Conservation (phyloP, 257 asterid genomes). For the Nicotiana noctiflora region DNA sequence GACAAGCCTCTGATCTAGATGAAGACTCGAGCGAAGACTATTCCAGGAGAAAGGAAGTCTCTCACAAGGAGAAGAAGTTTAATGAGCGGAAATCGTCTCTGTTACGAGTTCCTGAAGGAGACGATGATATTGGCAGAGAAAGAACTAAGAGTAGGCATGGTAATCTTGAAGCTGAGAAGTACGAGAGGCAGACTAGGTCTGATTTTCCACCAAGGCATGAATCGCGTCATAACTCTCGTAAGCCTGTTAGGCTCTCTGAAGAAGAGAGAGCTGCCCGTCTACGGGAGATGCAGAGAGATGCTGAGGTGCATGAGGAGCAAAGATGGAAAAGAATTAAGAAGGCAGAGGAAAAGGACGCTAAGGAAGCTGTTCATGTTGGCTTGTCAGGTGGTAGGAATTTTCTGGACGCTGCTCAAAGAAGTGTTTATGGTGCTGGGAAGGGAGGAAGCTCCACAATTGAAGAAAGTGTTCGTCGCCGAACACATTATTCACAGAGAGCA, state of each 20-base stretch:
- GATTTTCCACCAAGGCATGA: conserved; percentile 33
- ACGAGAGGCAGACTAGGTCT: conserved; percentile 28
- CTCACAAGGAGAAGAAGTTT: conserved; percentile 20
- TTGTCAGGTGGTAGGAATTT: conserved; percentile 60
- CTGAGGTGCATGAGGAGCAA: conserved; percentile 82
- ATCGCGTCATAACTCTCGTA: conserved; percentile 30
- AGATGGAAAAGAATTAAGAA: conserved; percentile 83
- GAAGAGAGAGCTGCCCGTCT: conserved; percentile 89
- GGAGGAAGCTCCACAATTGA: conserved; percentile 93
- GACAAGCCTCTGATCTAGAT: conserved; percentile 38
- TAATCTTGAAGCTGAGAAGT: conserved; percentile 18
- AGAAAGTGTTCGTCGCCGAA: conserved; percentile 91
- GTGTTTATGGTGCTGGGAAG: conserved; percentile 84
- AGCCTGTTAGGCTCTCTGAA: conserved; percentile 55
- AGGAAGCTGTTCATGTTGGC: conserved; percentile 46
- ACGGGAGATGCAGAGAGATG: conserved; percentile 92
- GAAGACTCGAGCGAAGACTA: conserved; percentile 36
- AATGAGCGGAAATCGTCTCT: conserved; percentile 11
- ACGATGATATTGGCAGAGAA: not conserved
- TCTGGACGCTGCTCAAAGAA: conserved; percentile 69
- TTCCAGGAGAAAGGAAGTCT: conserved; percentile 25
- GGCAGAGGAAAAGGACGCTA: conserved; percentile 73
- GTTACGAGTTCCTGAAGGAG: not conserved
- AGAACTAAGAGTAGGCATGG: conserved; percentile 8
- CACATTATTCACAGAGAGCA: conserved; percentile 66